Conservation (phyloP, 768 basidiomycete species). For the Calvatia gigantea region DNA sequence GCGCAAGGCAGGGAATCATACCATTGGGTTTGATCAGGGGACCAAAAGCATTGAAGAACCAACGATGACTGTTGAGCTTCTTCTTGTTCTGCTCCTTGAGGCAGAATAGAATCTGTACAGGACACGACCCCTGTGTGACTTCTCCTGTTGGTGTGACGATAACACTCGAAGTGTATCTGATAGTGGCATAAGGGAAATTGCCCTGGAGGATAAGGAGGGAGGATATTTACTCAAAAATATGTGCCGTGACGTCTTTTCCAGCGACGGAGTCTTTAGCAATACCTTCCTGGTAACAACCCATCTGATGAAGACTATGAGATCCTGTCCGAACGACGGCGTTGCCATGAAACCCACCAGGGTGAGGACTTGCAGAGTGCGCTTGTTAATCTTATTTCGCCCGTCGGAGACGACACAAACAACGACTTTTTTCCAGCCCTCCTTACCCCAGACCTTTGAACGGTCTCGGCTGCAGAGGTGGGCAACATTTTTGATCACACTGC, state of each 20-base stretch:
- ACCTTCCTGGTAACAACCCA: slow-evolving; percentile 88
- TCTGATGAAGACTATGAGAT: slow-evolving; percentile 34
- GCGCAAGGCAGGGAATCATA: slow-evolving; percentile 22
- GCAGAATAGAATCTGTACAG: slow-evolving; percentile 87
- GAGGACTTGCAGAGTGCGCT: slow-evolving; percentile 86
- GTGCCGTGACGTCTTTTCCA: slow-evolving; percentile 89
- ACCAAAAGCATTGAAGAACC: slow-evolving; percentile 97
- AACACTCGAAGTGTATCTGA: slow-evolving; percentile 74
- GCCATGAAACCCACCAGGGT: slow-evolving; percentile 51
- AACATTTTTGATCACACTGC: slow-evolving; percentile 82
- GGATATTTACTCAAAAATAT: slow-evolving; percentile 78
- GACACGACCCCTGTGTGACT: slow-evolving; percentile 69
- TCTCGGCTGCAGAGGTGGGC: slow-evolving; percentile 70
- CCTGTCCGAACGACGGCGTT: neutral
- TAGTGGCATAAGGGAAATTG: slow-evolving; percentile 7
- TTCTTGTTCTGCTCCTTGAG: slow-evolving; percentile 97
- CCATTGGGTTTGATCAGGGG: slow-evolving; percentile 85
- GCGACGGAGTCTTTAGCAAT: slow-evolving; percentile 86
- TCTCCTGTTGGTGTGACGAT: slow-evolving; percentile 79
- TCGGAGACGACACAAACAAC: slow-evolving; percentile 88
- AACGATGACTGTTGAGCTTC: slow-evolving; percentile 92
- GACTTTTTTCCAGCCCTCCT: slow-evolving; percentile 87
- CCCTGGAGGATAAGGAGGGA: slow-evolving; percentile 1
- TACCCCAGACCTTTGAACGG: slow-evolving; percentile 80
- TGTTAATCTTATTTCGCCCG: slow-evolving; percentile 83